Evolutionary conservation across 148 eudicot genomes (phyloP), one percentile per base, ranked within the genome.

Genomic region (Silene uniflora): DNA sequence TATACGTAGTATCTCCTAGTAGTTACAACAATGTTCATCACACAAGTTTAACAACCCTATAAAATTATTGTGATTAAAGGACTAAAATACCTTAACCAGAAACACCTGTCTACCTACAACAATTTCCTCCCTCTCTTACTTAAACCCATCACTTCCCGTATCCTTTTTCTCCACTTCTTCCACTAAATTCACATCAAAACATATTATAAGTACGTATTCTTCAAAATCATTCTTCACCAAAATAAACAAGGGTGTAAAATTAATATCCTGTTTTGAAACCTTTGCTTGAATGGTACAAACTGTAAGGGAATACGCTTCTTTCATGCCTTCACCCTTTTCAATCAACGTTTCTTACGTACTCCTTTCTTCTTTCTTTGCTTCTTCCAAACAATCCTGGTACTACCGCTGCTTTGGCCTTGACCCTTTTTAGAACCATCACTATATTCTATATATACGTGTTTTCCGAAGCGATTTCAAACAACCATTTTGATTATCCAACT

Each of bases 401-500:
- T 76, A 76, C 79, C 73, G 79, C 11, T 76, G 79, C 67, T 65
- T 76, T 12, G 79, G 73, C 60, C 67, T 76, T 10, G 79, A 76
- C 79, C 79, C 73, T 16, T 42, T 22, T 25, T 71, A 58, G 24
- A 17, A 0, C 11, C 11, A 14, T 12, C 47, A 12, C 1, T n/a
- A 1, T 4, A 49, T 27, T 2, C 2, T 27, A 27, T 27, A 1
- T 27, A 27, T 27, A 27, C 29, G 29, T 27, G 29, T 27, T 27
- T 27, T 27, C 29, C 23, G 18, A 13, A 47, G 6, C 10, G 8
- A 59, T 59, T 59, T 6, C 62, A 60, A 21, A 60, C 63, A 18
- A 18, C 22, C 4, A 18, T 59, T 3, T n/a, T 16, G 4, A 7
- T 59, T 59, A 18, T 18, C 22, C 21, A 5, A 59, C 7, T 27